Conservation (phyloP, 345 rosid genomes). For the Gynandropsis gynandra region DNA sequence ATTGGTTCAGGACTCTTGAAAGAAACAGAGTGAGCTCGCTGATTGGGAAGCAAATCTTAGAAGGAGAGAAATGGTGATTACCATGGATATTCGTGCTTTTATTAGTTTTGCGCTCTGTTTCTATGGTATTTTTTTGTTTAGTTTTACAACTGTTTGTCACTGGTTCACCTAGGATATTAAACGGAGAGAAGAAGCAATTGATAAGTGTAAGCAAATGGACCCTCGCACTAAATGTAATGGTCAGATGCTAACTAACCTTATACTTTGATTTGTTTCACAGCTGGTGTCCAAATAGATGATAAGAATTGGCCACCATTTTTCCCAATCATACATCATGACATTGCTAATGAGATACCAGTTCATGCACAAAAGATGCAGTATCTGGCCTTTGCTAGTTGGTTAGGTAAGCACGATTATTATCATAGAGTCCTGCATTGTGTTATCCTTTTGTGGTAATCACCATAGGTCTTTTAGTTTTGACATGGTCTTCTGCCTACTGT, state of each 20-base stretch:
- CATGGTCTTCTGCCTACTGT: too few relatives aligned
- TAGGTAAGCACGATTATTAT: conserved; percentile 44
- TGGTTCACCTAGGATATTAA: conserved; percentile 50
- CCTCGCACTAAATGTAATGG: not conserved
- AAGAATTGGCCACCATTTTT: conserved; percentile 97
- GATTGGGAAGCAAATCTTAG: conserved; percentile 81
- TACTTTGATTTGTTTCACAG: conserved; percentile 34
- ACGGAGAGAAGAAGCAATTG: conserved; percentile 69
- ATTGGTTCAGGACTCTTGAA: conserved; percentile 47
- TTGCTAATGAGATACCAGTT: conserved; percentile 88
- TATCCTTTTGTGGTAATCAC: too few relatives aligned
- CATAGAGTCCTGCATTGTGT: too few relatives aligned
- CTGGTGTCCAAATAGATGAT: conserved; percentile 59
- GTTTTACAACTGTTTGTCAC: conserved; percentile 7
- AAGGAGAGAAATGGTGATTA: conserved; percentile 55
- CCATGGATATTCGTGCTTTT: not conserved
- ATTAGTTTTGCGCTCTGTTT: not conserved
- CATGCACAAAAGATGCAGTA: conserved; percentile 95
- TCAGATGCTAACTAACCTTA: not conserved
- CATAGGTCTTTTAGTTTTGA: too few relatives aligned
- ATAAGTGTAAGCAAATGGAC: conserved; percentile 35
- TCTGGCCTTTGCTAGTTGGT: conserved; percentile 98
- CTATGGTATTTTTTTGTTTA: not conserved
- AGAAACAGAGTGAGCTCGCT: conserved; percentile 64
- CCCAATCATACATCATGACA: conserved; percentile 96